Conservation (phyloP, 768 basidiomycete genomes). For the Termitomyces sp. region DNA sequence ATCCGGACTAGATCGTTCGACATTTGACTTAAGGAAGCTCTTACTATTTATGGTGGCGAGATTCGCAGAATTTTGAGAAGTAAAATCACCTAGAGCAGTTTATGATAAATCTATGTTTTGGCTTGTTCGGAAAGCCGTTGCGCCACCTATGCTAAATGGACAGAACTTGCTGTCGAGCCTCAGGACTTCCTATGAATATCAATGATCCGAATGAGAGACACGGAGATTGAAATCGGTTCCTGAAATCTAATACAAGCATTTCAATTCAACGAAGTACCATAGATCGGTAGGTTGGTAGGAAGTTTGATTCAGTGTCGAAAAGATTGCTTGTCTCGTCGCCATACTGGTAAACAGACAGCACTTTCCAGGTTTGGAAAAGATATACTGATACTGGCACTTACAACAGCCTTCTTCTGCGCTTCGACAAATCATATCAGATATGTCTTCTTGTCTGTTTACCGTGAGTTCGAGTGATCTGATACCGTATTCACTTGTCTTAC, state of each 20-base stretch:
- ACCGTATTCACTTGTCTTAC: neutral
- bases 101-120: no score
- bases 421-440: neutral
- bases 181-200: neutral
- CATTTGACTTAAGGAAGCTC: constrained; percentile 1
- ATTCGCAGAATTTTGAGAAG: neutral
- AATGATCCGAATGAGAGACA: neutral
- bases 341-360: neutral
- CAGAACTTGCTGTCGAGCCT: no score
- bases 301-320: neutral
- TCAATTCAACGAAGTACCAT: neutral
- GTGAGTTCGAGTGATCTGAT: no score
- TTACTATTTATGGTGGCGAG: neutral
- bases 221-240: neutral
- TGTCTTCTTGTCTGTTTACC: no score
- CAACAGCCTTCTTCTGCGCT: neutral
- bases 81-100: constrained; percentile 12
- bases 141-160: no score
- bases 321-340: no score
- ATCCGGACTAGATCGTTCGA: constrained; percentile 1
- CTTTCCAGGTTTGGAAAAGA: neutral
- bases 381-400: no score
- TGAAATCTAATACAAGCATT: neutral
- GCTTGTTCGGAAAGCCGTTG: no score
- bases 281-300: neutral